Conservation (phyloP, 495 filamentous ascomycete genomes). For the Chaetomium fimeti region DNA sequence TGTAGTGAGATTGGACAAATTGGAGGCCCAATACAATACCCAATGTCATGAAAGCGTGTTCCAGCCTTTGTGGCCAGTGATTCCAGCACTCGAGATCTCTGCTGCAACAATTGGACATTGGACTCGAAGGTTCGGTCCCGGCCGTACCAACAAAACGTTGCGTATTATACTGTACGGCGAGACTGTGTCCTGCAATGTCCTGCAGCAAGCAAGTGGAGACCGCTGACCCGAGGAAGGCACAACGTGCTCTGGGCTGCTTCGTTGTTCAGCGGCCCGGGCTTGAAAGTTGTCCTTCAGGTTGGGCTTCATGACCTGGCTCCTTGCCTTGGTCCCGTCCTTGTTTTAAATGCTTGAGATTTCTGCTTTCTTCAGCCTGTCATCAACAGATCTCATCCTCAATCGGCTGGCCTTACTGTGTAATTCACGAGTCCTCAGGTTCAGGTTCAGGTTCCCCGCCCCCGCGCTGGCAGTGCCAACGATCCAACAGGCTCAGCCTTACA, state of each 20-base stretch:
- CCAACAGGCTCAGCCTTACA: slow-evolving; percentile 32
- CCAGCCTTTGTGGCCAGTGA: neutral
- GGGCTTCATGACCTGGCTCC: too few relatives aligned
- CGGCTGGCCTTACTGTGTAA: neutral
- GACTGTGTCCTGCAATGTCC: neutral
- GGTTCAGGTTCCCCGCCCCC: slow-evolving; percentile 5
- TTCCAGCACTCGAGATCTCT: neutral
- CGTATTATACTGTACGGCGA: too few relatives aligned
- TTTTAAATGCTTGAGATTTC: neutral
- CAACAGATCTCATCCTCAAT: neutral
- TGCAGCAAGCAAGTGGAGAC: neutral
- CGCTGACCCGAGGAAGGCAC: slow-evolving; percentile 5
- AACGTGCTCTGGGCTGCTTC: neutral
- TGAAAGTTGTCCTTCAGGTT: too few relatives aligned
- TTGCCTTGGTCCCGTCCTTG: too few relatives aligned
- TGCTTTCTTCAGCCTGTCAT: neutral
- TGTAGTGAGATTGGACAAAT: neutral
- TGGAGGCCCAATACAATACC: too few relatives aligned
- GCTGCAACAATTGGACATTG: too few relatives aligned
- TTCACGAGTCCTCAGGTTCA: neutral
- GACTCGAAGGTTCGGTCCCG: too few relatives aligned
- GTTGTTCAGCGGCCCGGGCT: neutral
- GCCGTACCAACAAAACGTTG: too few relatives aligned
- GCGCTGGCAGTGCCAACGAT: slow-evolving; percentile 20
- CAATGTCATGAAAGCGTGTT: neutral